Evolutionary conservation across 192 early-diverging fungal genomes (phyloP).

Genomic region (Tieghemiomyces parasiticus): DNA sequence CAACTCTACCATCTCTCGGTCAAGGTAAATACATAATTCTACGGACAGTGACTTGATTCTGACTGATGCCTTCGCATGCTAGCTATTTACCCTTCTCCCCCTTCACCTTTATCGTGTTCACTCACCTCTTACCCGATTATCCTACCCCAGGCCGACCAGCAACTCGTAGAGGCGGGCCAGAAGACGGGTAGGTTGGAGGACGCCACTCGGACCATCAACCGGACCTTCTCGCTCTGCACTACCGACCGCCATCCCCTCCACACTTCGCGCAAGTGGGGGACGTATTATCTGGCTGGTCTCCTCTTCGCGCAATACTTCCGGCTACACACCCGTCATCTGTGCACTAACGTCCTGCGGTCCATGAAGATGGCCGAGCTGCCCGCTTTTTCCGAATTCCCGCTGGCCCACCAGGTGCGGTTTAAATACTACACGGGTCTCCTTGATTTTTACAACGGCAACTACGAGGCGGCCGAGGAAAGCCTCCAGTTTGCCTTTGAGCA

Average conservation of each 20-base stretch:
- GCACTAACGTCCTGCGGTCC: slow-evolving; percentile 64
- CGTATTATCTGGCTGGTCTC: slow-evolving; percentile 72
- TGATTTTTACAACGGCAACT: slow-evolving; percentile 74
- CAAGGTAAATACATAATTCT: slow-evolving; percentile 21
- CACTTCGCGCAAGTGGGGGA: slow-evolving; percentile 81
- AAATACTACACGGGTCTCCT: slow-evolving; percentile 77
- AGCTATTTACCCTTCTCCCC: background rate
- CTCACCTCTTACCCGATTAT: too few species aligned
- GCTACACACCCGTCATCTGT: slow-evolving; percentile 60
- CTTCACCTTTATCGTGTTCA: slow-evolving; percentile 5
- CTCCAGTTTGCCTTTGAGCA: slow-evolving; percentile 24
- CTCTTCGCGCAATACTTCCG: slow-evolving; percentile 79
- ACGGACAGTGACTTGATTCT: background rate
- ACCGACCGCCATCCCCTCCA: slow-evolving; percentile 52
- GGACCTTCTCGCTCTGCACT: slow-evolving; percentile 75
- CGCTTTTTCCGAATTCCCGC: slow-evolving; percentile 54
- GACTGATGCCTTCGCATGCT: background rate
- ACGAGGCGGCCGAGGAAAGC: slow-evolving; percentile 36
- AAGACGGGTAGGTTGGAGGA: slow-evolving; percentile 57
- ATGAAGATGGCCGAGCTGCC: slow-evolving; percentile 62
- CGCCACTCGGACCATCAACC: slow-evolving; percentile 71
- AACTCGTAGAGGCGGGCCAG: slow-evolving; percentile 19
- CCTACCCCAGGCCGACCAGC: slow-evolving; percentile 35
- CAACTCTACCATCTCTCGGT: slow-evolving; percentile 37
- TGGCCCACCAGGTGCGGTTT: slow-evolving; percentile 72